Percentiles rank a stretch among this genome's conserved stretches.
These are phyloP conservation scores for Cochlearia excelsa DNA, from an alignment of 345 rosid genomes.

Conservation along the genomic window DNA sequence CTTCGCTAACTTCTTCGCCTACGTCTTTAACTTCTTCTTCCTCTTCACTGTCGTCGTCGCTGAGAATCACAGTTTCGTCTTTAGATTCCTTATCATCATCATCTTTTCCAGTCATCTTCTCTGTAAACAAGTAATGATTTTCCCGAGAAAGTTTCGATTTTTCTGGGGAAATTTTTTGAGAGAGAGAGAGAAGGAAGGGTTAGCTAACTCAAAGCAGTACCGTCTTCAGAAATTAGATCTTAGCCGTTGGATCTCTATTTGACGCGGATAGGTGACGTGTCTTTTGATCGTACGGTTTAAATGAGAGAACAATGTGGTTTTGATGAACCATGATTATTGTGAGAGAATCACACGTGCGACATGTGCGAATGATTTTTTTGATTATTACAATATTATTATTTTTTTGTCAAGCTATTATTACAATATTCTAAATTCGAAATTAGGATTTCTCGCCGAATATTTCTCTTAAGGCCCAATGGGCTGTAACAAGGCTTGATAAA, in stretches of 20 bases:
- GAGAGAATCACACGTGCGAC: no score
- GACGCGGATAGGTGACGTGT: conserved; percentile 61
- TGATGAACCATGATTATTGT: conserved; percentile 19
- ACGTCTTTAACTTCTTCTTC: conserved; percentile 39
- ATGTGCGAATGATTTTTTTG: no score
- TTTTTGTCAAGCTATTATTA: no score
- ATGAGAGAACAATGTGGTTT: conserved; percentile 38
- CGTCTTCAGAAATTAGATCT: conserved; percentile 54
- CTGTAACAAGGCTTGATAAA: background rate
- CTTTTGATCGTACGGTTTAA: conserved; percentile 41
- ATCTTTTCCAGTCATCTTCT: conserved; percentile 44
- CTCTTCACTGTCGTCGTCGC: conserved; percentile 39
- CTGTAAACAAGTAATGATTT: conserved; percentile 16
- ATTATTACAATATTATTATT: no score
- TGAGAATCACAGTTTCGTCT: conserved; percentile 39
- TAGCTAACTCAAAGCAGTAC: conserved; percentile 47
- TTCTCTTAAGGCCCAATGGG: conserved; percentile 4
- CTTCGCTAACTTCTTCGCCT: conserved; percentile 45
- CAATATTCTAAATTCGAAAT: background rate
- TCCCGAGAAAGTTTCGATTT: conserved; percentile 17
- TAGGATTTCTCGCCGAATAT: no score
- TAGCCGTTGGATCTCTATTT: conserved; percentile 44
- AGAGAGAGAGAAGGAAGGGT: conserved; percentile 26
- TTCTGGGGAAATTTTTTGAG: background rate
- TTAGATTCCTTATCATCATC: conserved; percentile 46